Evolutionary conservation across 202 grass and related monocot species (phyloP).

Genomic region (Zizania palustris): DNA sequence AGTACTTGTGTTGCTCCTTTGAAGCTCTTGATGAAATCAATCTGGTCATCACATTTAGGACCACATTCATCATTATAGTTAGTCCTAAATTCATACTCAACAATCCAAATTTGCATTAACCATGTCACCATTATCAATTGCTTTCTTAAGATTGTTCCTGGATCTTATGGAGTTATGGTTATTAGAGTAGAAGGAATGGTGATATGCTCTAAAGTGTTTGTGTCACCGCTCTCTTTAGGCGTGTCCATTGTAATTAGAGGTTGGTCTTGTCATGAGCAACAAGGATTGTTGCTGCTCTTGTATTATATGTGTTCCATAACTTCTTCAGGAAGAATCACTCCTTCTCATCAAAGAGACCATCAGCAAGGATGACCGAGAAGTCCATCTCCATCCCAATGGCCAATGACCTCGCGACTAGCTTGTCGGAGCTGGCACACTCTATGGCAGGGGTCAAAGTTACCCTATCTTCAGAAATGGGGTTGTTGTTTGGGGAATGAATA

Average conservation of each 20-base stretch:
- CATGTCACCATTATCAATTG: constrained; percentile 77
- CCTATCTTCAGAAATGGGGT: no score
- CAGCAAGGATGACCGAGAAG: no score
- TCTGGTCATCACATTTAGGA: constrained; percentile 85
- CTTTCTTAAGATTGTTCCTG: constrained; percentile 66
- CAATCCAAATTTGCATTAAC: constrained; percentile 92
- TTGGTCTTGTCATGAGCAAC: constrained; percentile 48
- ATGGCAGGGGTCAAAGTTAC: no score
- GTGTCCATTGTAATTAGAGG: constrained; percentile 58
- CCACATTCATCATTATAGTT: constrained; percentile 79
- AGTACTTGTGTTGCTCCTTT: constrained; percentile 83
- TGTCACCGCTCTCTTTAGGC: constrained; percentile 22
- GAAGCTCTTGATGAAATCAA: constrained; percentile 88
- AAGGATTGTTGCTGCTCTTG: constrained; percentile 56
- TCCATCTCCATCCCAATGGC: no score
- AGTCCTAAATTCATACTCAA: constrained; percentile 59
- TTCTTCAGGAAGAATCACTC: constrained; percentile 58
- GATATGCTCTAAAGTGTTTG: constrained; percentile 47
- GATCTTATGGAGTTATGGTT: constrained; percentile 45
- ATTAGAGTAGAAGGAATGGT: constrained; percentile 61
- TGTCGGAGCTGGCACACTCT: no score
- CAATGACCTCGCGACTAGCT: no score
- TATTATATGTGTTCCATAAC: constrained; percentile 57
- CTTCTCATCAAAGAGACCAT: no score
- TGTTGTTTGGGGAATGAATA: no score